phyloP scores from a whole-genome alignment of 208 protist species.

The Leishmania gerbilli region DNA sequence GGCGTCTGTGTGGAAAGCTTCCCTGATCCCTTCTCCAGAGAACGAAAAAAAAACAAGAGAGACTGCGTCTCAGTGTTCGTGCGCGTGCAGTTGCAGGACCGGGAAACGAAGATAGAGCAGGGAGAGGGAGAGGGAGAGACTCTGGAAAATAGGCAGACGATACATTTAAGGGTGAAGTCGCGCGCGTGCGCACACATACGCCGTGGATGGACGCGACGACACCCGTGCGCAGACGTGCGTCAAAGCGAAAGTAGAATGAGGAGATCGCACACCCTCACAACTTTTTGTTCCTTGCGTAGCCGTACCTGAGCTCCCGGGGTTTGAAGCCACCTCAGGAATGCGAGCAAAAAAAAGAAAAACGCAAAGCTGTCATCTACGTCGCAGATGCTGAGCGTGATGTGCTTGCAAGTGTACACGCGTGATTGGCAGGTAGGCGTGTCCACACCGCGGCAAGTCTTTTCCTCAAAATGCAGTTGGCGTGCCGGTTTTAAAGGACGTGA shows the following conservation, averaged over 20 bases:
- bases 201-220: background rate
- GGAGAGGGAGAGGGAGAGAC: background rate
- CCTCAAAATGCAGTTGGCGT: background rate
- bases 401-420: background rate
- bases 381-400: background rate
- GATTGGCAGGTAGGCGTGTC: background rate
- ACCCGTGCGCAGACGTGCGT: too few relatives aligned
- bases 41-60: background rate
- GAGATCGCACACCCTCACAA: background rate
- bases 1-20: background rate
- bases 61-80: background rate
- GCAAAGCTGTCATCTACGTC: background rate
- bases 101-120: background rate
- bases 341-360: background rate
- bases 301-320: background rate
- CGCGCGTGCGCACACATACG: background rate
- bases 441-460: background rate
- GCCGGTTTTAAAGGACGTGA: background rate
- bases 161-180: background rate
- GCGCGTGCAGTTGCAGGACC: background rate
- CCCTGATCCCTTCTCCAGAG: background rate
- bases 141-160: background rate
- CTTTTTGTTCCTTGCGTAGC: background rate
- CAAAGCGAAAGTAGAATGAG: background rate
- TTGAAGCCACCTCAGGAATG: background rate